Percentiles rank a stretch among this genome's conserved stretches.
Evolutionary conservation across 139 green algal genomes (phyloP).

Genomic region (Limnomonas spitsbergensis): DNA sequence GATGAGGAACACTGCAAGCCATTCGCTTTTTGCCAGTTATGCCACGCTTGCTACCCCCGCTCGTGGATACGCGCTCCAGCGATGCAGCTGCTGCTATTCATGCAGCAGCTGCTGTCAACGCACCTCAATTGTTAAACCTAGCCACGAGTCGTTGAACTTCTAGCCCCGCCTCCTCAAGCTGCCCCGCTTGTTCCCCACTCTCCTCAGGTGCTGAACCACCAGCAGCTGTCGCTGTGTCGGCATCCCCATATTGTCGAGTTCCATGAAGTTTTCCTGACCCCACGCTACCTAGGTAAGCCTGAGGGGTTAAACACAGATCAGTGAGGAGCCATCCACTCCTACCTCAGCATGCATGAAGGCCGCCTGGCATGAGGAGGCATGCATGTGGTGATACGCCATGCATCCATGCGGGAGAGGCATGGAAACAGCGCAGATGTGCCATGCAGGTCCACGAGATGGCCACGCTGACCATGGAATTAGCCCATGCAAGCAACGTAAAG

Average conservation of each 20-base stretch:
- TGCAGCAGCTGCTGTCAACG: not conserved
- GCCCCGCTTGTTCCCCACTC: not conserved
- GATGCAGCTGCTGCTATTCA: not conserved
- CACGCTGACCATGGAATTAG: not conserved
- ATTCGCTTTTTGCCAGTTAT: too few relatives aligned
- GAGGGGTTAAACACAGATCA: not conserved
- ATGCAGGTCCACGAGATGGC: not conserved
- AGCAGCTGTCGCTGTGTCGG: conserved; percentile 28
- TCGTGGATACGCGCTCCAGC: too few relatives aligned
- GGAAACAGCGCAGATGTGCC: not conserved
- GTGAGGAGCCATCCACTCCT: not conserved
- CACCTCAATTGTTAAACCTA: too few relatives aligned
- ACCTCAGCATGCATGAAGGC: not conserved
- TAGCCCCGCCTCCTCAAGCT: not conserved
- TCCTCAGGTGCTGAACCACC: conserved; percentile 29
- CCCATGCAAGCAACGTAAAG: too few relatives aligned
- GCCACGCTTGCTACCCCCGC: too few relatives aligned
- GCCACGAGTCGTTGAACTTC: too few relatives aligned
- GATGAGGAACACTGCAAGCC: too few relatives aligned
- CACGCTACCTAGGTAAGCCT: conserved; percentile 61
- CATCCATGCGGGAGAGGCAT: too few relatives aligned
- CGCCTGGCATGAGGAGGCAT: not conserved
- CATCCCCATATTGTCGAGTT: conserved; percentile 93
- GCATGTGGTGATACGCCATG: not conserved
- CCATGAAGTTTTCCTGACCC: conserved; percentile 77